phyloP scores from a whole-genome alignment of 495 filamentous ascomycete species.

The Aspergillus bridgeri region DNA sequence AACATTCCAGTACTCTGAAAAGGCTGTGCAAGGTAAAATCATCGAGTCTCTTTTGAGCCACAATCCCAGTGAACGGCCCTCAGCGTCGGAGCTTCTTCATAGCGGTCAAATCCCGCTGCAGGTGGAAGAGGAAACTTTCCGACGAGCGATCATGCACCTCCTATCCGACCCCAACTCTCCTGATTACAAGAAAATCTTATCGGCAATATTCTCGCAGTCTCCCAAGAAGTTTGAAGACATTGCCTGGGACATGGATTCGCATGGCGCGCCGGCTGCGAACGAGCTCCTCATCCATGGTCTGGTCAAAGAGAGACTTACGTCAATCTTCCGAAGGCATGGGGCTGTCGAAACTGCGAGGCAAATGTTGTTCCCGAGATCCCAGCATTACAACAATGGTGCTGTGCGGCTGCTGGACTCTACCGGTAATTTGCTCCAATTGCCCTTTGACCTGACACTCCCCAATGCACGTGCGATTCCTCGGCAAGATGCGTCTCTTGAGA shows the following conservation, averaged over 20 bases:
- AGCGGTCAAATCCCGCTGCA: conserved; percentile 86
- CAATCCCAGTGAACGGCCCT: conserved; percentile 74
- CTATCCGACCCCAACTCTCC: conserved; percentile 75
- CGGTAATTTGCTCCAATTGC: conserved; percentile 83
- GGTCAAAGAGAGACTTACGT: conserved; percentile 70
- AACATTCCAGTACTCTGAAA: conserved; percentile 73
- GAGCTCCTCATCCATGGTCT: conserved; percentile 69
- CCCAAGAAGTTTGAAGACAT: conserved; percentile 76
- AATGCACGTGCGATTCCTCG: conserved; percentile 82
- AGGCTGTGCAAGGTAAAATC: conserved; percentile 68
- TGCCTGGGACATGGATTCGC: conserved; percentile 75
- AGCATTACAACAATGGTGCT: conserved; percentile 67
- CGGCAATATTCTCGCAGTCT: conserved; percentile 71
- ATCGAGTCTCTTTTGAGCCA: conserved; percentile 79
- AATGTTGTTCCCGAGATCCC: conserved; percentile 74
- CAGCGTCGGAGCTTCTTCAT: conserved; percentile 77
- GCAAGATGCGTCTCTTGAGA: conserved; percentile 61
- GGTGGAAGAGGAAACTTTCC: conserved; percentile 87
- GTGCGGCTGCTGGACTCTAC: conserved; percentile 77
- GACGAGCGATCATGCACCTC: conserved; percentile 73
- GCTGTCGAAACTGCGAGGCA: conserved; percentile 77
- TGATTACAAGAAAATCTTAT: conserved; percentile 85
- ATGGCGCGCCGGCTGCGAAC: conserved; percentile 51
- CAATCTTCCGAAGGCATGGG: conserved; percentile 87
- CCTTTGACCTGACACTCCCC: conserved; percentile 87